Percentiles rank a stretch among this genome's conserved stretches.
Evolutionary conservation across 768 basidiomycete genomes (phyloP).

Genomic region (Collybia sp.): DNA sequence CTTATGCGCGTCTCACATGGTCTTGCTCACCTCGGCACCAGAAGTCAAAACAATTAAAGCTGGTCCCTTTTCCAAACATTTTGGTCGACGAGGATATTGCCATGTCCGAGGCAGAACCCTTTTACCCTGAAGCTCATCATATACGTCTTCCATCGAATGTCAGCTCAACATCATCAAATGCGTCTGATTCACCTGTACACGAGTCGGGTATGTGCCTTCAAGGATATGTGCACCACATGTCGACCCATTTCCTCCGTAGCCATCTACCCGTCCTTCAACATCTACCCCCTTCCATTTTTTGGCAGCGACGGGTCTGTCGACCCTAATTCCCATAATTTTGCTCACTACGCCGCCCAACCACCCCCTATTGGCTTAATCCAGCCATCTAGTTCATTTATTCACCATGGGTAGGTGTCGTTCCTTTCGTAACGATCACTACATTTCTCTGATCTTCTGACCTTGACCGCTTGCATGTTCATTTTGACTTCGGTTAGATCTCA

Average conservation of each 20-base stretch:
- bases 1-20: conserved; percentile 10
- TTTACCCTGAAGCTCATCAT: conserved; percentile 51
- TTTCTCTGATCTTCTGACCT: conserved; percentile 3
- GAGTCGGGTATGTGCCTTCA: conserved; percentile 40
- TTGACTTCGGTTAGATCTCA: conserved; percentile 10
- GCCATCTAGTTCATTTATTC: conserved; percentile 53
- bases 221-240: not conserved
- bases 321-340: conserved; percentile 39
- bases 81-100: conserved; percentile 59
- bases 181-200: conserved; percentile 40
- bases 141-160: conserved; percentile 61
- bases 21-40: conserved; percentile 21
- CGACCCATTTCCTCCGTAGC: conserved; percentile 19
- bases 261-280: conserved; percentile 59
- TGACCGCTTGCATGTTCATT: conserved; percentile 2
- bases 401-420: conserved; percentile 59
- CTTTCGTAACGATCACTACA: conserved; percentile 3
- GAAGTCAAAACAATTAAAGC: conserved; percentile 67
- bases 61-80: conserved; percentile 69
- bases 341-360: conserved; percentile 36
- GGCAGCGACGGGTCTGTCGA: conserved; percentile 43
- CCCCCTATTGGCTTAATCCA: conserved; percentile 60
- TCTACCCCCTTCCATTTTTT: conserved; percentile 53
- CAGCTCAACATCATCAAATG: conserved; percentile 51
- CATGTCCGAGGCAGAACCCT: conserved; percentile 68